phyloP scores from a whole-genome alignment of 192 early-diverging fungal species.

The Umbelopsis sp. region DNA sequence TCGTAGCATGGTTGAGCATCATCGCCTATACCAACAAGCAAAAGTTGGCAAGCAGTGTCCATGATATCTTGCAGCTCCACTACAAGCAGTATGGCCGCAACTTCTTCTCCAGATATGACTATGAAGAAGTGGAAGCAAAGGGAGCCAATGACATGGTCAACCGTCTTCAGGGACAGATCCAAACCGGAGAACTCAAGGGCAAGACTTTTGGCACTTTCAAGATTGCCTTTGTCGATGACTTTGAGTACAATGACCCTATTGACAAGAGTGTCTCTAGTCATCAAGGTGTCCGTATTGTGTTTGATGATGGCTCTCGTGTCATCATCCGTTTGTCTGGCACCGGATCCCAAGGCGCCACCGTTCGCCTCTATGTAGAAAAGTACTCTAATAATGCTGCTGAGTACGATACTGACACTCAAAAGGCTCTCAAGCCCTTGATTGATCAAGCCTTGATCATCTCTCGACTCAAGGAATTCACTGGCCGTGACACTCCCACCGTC shows the following conservation, averaged over 20 bases:
- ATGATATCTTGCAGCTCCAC: slow-evolving; percentile 81
- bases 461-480: slow-evolving; percentile 78
- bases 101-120: slow-evolving; percentile 98
- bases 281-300: slow-evolving; percentile 88
- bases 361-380: slow-evolving; percentile 96
- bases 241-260: slow-evolving; percentile 93
- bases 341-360: slow-evolving; percentile 93
- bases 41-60: slow-evolving; percentile 59
- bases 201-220: slow-evolving; percentile 67
- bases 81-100: slow-evolving; percentile 89
- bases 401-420: slow-evolving; percentile 71
- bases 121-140: slow-evolving; percentile 89
- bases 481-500: slow-evolving; percentile 88
- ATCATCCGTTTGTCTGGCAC: slow-evolving; percentile 94
- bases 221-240: slow-evolving; percentile 79
- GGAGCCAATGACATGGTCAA: slow-evolving; percentile 80
- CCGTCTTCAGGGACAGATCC: slow-evolving; percentile 62
- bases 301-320: slow-evolving; percentile 90
- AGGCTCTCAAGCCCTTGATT: slow-evolving; percentile 89
- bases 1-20: slow-evolving; percentile 91
- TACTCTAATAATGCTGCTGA: slow-evolving; percentile 64
- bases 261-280: slow-evolving; percentile 83
- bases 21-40: slow-evolving; percentile 72
- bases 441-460: slow-evolving; percentile 78
- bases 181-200: slow-evolving; percentile 54